Conservation (phyloP, 441 rosid genomes). For the Croton setiger region DNA sequence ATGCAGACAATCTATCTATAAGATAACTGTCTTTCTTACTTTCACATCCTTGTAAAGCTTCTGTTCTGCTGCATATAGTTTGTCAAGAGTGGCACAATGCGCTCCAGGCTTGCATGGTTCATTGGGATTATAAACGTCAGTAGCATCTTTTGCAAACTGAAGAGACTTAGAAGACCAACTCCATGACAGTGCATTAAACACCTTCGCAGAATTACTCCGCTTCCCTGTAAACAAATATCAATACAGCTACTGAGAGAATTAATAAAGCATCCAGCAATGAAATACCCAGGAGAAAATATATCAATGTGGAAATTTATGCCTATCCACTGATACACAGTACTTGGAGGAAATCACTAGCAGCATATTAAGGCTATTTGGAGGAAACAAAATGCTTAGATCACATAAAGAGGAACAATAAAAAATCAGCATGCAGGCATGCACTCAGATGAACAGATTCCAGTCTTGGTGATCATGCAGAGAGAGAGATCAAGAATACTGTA, state of each 20-base stretch:
- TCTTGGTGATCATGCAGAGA: neutral
- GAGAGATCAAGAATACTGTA: no score
- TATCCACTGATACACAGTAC: neutral
- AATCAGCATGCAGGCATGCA: neutral
- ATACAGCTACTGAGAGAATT: conserved; percentile 6
- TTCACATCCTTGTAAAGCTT: conserved; percentile 78
- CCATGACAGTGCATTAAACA: conserved; percentile 87
- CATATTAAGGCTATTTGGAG: neutral
- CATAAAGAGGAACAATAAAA: neutral
- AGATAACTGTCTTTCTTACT: conserved; percentile 40
- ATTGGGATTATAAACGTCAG: conserved; percentile 32
- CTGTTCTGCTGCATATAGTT: conserved; percentile 69
- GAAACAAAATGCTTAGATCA: neutral
- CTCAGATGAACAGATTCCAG: neutral
- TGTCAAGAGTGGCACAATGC: conserved; percentile 76
- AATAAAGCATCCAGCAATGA: neutral
- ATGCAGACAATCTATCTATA: conserved; percentile 13
- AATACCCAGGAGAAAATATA: neutral
- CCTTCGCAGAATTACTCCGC: conserved; percentile 79
- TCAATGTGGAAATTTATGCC: neutral
- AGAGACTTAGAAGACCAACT: conserved; percentile 85
- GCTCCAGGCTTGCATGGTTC: conserved; percentile 90
- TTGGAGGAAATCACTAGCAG: neutral
- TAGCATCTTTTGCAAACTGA: conserved; percentile 45
- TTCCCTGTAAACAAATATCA: conserved; percentile 52